phyloP scores from a whole-genome alignment of 441 rosid genomes.

The Melastoma candidum region DNA sequence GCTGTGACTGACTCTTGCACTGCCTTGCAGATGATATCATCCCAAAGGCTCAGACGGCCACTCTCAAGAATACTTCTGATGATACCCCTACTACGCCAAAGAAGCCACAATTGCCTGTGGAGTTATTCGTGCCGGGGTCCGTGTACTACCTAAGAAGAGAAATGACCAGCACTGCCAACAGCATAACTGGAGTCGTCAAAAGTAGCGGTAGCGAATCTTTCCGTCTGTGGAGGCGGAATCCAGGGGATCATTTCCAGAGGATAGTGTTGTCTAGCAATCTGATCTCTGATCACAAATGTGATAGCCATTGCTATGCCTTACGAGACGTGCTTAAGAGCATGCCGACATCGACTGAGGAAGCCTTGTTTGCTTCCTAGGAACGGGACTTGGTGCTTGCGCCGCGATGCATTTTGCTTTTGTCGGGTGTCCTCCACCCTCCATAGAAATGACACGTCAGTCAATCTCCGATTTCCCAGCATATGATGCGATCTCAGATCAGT shows the following conservation, averaged over 20 bases:
- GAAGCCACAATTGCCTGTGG: constrained; percentile 33
- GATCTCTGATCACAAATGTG: constrained; percentile 82
- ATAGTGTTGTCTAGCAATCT: constrained; percentile 75
- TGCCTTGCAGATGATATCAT: too few species aligned
- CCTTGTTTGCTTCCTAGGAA: constrained; percentile 1
- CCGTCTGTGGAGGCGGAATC: constrained; percentile 67
- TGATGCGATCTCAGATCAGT: too few species aligned
- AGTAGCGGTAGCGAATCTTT: constrained; percentile 34
- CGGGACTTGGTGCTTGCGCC: too few species aligned
- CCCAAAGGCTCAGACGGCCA: background rate
- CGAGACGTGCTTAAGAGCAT: constrained; percentile 85
- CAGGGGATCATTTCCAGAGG: constrained; percentile 79
- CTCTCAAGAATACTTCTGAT: constrained; percentile 19
- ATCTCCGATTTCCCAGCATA: too few species aligned
- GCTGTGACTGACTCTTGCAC: too few species aligned
- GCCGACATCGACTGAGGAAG: constrained; percentile 36
- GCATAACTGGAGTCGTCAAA: constrained; percentile 1
- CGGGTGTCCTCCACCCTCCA: too few species aligned
- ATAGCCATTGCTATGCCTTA: constrained; percentile 72
- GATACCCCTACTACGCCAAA: constrained; percentile 10
- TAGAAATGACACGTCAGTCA: too few species aligned
- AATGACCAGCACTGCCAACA: constrained; percentile 15
- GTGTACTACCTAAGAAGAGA: constrained; percentile 70
- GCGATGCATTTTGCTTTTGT: too few species aligned
- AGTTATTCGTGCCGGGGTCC: constrained; percentile 69